A percentile compares a stretch with the other conserved stretches of the same genome.
Conservation (phyloP, 495 filamentous ascomycete genomes). For the Gamarada debralockiae region DNA sequence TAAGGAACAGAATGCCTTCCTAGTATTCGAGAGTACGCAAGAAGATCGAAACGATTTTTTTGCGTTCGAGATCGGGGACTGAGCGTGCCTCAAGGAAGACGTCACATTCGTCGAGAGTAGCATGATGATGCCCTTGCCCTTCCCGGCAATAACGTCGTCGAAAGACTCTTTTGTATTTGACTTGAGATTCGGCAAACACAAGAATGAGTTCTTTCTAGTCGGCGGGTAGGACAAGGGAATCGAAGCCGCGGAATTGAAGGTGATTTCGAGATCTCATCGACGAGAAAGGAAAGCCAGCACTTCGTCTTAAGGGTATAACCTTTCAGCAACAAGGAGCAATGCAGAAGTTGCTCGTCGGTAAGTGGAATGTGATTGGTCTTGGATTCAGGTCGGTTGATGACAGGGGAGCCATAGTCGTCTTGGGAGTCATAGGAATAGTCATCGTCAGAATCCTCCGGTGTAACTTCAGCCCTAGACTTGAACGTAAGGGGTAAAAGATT, state of each 20-base stretch:
- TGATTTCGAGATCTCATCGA: constrained; percentile 31
- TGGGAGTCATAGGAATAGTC: not conserved
- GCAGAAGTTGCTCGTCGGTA: constrained; percentile 13
- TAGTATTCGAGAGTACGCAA: constrained; percentile 23
- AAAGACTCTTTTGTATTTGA: constrained; percentile 16
- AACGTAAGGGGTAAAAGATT: constrained; percentile 6
- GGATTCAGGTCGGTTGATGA: not conserved
- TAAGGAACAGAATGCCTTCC: constrained; percentile 44
- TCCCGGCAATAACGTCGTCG: constrained; percentile 22
- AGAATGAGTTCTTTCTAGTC: constrained; percentile 22
- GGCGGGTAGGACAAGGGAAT: constrained; percentile 16
- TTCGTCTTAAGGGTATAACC: constrained; percentile 25
- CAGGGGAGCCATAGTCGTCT: not conserved
- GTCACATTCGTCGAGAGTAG: constrained; percentile 36
- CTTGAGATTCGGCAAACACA: constrained; percentile 17
- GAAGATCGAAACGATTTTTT: constrained; percentile 24
- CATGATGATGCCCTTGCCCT: constrained; percentile 24
- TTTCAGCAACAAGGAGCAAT: constrained; percentile 3
- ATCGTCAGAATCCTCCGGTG: constrained; percentile 11
- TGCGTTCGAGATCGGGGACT: constrained; percentile 17
- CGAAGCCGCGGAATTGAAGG: constrained; percentile 22
- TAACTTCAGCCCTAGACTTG: constrained; percentile 41
- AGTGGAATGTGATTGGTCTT: constrained; percentile 9
- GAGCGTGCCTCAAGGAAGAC: constrained; percentile 32
- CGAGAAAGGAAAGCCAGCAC: constrained; percentile 17